phyloP scores from a whole-genome alignment of 148 eudicot genomes.

The Camellia japonica region DNA sequence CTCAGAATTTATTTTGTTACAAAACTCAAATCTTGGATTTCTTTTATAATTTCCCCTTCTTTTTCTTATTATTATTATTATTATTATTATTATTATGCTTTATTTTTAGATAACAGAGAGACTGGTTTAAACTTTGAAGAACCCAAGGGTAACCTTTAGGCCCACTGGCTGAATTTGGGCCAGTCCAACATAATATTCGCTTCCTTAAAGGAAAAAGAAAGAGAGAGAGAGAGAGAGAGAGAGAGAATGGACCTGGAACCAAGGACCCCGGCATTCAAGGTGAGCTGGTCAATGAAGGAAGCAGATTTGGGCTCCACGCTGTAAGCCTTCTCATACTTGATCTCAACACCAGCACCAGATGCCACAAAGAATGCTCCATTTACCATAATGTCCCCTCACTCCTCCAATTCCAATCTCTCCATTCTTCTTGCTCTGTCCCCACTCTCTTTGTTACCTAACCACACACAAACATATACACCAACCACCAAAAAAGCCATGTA shows the following conservation, averaged over 20 bases:
- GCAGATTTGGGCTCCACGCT: constrained; percentile 88
- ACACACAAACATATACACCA: not conserved
- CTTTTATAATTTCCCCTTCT: no score
- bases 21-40: no score
- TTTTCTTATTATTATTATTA: no score
- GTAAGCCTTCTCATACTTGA: constrained; percentile 85
- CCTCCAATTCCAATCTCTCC: constrained; percentile 99
- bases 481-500: not conserved
- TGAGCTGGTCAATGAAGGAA: constrained; percentile 61
- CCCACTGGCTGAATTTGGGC: not conserved
- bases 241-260: constrained; percentile 57
- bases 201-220: not conserved
- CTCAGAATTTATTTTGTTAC: no score
- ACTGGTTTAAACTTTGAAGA: no score
- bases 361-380: constrained; percentile 93
- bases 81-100: no score
- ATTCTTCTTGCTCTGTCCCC: constrained; percentile 43
- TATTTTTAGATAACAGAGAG: no score
- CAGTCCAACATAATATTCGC: not conserved
- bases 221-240: not conserved
- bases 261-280: constrained; percentile 73
- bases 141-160: not conserved
- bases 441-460: constrained; percentile 86
- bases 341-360: constrained; percentile 75
- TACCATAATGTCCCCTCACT: constrained; percentile 83